Evolutionary conservation across 768 basidiomycete species (phyloP).

Genomic region (Tubosaeta sp.): DNA sequence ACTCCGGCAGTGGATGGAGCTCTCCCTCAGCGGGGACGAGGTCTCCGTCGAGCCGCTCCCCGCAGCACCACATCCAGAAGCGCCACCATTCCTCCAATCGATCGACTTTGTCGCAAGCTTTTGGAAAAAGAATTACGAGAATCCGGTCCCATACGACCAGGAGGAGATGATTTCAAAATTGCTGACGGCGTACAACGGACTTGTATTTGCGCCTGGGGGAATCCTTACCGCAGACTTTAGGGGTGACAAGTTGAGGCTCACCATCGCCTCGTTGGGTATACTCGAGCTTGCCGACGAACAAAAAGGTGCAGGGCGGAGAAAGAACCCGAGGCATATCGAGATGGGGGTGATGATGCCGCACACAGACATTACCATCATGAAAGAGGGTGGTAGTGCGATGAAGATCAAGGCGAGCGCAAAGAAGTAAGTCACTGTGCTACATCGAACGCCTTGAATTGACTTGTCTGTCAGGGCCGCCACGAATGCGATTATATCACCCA

Average conservation of each 20-base stretch:
- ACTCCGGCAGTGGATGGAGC: constrained; percentile 87
- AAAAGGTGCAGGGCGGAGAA: constrained; percentile 37
- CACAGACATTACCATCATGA: constrained; percentile 89
- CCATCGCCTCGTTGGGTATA: constrained; percentile 54
- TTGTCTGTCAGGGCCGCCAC: constrained; percentile 65
- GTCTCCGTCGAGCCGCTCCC: constrained; percentile 65
- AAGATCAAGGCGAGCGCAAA: constrained; percentile 90
- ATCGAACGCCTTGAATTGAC: neutral
- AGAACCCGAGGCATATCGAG: constrained; percentile 27
- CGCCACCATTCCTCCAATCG: constrained; percentile 65
- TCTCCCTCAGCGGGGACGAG: constrained; percentile 73
- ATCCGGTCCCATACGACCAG: constrained; percentile 69
- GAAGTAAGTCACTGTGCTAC: constrained; percentile 50
- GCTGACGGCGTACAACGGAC: constrained; percentile 65
- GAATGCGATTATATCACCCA: constrained; percentile 93
- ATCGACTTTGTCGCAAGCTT: constrained; percentile 81
- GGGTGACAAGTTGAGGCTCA: constrained; percentile 74
- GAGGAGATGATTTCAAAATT: constrained; percentile 83
- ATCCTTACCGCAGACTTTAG: constrained; percentile 84
- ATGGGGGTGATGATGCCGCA: constrained; percentile 84
- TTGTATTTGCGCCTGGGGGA: constrained; percentile 67
- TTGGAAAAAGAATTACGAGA: constrained; percentile 47
- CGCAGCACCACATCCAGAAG: constrained; percentile 43
- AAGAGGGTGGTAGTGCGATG: constrained; percentile 74
- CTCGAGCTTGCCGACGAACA: constrained; percentile 64